Percentiles rank a stretch among this genome's conserved stretches.
Evolutionary conservation across 2,329 filamentous ascomycete genomes (phyloP).

Genomic region (Pseudogymnoascus sp.): DNA sequence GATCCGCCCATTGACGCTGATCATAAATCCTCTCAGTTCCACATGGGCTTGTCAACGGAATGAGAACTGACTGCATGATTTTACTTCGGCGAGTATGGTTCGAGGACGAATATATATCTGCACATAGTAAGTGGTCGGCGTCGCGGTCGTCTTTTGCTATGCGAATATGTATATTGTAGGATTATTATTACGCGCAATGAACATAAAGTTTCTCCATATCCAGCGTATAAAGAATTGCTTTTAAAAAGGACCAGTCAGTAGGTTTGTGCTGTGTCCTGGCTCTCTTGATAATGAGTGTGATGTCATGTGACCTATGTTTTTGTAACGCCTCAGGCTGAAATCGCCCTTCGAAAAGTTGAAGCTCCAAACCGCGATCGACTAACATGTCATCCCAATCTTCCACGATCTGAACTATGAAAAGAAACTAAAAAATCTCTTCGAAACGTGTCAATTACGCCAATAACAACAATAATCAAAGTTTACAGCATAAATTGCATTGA

Average conservation of each 20-base stretch:
- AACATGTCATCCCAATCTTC: neutral
- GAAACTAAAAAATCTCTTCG: neutral
- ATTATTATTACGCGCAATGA: slow-evolving; percentile 3
- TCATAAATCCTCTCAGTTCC: neutral
- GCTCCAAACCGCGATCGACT: slow-evolving; percentile 7
- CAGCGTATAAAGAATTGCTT: neutral
- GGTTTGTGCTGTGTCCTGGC: neutral
- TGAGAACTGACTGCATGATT: slow-evolving; percentile 1
- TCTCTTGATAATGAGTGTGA: neutral
- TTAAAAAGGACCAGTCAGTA: neutral
- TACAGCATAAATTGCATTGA: slow-evolving; percentile 2
- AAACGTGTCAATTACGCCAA: slow-evolving; percentile 8
- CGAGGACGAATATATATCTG: slow-evolving; percentile 4
- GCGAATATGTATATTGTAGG: slow-evolving; percentile 8
- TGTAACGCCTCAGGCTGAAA: slow-evolving; percentile 8
- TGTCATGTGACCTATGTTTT: slow-evolving; percentile 7
- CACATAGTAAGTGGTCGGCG: slow-evolving; percentile 4
- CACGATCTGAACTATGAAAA: neutral
- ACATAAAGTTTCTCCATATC: neutral
- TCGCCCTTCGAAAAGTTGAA: slow-evolving; percentile 9
- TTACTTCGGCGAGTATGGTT: neutral
- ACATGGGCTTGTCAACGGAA: neutral
- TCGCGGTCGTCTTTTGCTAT: slow-evolving; percentile 4
- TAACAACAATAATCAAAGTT: neutral
- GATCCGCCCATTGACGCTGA: neutral